phyloP scores from a whole-genome alignment of 768 basidiomycete species.

The Saitozyma sp. region DNA sequence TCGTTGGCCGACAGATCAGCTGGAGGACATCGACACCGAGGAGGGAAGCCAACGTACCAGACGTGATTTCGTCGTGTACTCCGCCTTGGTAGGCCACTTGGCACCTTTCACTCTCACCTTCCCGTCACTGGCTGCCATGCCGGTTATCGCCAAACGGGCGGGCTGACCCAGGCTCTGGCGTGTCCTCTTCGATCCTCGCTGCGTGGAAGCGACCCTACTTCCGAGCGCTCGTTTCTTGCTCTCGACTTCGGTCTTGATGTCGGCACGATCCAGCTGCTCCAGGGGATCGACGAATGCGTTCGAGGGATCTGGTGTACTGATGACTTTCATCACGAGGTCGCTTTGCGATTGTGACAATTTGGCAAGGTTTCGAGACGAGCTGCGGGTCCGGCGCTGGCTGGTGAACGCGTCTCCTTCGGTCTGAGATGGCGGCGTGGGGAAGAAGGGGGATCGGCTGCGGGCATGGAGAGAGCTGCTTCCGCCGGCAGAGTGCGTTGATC shows the following conservation, averaged over 20 bases:
- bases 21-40: not conserved
- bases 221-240: not conserved
- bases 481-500: no score
- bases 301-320: not conserved
- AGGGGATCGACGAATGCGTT: not conserved
- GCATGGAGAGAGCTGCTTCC: no score
- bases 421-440: no score
- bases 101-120: not conserved
- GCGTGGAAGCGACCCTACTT: not conserved
- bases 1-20: not conserved
- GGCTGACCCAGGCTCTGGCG: no score
- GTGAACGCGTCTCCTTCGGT: no score
- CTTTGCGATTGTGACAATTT: no score
- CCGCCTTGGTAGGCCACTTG: not conserved
- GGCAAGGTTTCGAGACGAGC: no score
- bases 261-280: not conserved
- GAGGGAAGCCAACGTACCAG: not conserved
- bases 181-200: not conserved
- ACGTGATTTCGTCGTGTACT: not conserved
- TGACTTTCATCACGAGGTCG: no score
- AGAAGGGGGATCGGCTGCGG: no score
- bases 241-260: not conserved
- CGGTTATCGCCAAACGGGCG: no score
- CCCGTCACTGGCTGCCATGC: constrained; percentile 1
- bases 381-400: no score